Percentiles rank a stretch among this genome's conserved stretches.
Evolutionary conservation across 2,329 filamentous ascomycete genomes (phyloP).

Genomic region (Emergomyces pasteurianus): DNA sequence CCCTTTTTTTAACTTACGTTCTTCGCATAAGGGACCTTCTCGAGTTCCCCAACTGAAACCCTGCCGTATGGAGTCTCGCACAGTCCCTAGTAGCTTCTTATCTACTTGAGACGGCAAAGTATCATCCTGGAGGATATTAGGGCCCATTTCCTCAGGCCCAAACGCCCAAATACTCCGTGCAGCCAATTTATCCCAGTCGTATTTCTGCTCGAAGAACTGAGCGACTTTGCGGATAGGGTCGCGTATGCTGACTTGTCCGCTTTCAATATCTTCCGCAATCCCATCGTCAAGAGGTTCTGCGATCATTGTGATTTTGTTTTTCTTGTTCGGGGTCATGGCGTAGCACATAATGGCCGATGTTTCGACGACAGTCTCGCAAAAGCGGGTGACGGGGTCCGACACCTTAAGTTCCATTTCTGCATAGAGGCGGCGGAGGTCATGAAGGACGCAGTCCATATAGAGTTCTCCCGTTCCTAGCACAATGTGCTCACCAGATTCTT

Average conservation of each 20-base stretch:
- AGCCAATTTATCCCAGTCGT: constrained; percentile 92
- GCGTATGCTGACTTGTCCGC: constrained; percentile 76
- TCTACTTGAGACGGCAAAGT: constrained; percentile 90
- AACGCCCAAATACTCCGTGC: constrained; percentile 97
- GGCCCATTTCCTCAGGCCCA: constrained; percentile 84
- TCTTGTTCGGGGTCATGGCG: constrained; percentile 95
- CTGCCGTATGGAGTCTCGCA: constrained; percentile 86
- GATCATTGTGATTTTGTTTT: constrained; percentile 98
- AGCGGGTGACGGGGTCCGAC: constrained; percentile 91
- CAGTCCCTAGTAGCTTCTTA: constrained; percentile 74
- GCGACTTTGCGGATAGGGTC: constrained; percentile 88
- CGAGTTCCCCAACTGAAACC: constrained; percentile 94
- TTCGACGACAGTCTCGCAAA: constrained; percentile 96
- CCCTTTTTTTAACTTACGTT: constrained; percentile 53
- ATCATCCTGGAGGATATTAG: constrained; percentile 94
- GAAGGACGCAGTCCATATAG: constrained; percentile 99
- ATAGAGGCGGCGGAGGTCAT: constrained; percentile 85
- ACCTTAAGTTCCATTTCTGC: constrained; percentile 99
- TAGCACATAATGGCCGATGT: constrained; percentile 97
- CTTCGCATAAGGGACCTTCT: constrained; percentile 94
- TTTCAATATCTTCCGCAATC: constrained; percentile 89
- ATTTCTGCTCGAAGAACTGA: constrained; percentile 93
- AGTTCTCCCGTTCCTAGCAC: constrained; percentile 90
- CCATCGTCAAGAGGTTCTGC: constrained; percentile 92
- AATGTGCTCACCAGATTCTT: constrained; percentile 94